These are phyloP conservation scores for Phialocephala sp. DNA, from an alignment of 2,329 filamentous ascomycete genomes.

Conservation along the genomic window DNA sequence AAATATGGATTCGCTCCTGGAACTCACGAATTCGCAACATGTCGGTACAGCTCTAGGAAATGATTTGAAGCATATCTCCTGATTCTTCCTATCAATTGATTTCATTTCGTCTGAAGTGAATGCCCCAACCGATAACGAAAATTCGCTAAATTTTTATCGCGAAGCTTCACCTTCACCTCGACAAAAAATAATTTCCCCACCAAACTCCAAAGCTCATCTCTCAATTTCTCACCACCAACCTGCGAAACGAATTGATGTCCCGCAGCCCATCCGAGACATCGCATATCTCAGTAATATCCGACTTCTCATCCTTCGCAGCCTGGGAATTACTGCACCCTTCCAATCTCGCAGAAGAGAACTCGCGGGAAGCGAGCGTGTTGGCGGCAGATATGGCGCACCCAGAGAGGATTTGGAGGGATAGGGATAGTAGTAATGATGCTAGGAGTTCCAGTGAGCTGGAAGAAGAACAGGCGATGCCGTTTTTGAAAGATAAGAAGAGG, in stretches of 20 bases:
- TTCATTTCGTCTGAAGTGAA: neutral
- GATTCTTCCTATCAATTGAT: neutral
- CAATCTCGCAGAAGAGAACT: conserved; percentile 13
- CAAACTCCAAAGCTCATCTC: neutral
- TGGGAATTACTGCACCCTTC: conserved; percentile 28
- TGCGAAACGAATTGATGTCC: conserved; percentile 13
- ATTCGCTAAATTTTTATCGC: neutral
- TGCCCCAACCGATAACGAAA: neutral
- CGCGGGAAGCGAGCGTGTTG: conserved; percentile 21
- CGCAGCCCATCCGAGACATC: neutral
- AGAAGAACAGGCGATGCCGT: neutral
- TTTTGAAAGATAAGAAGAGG: conserved; percentile 1
- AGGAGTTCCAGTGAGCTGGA: conserved; percentile 24
- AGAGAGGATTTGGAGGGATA: conserved; percentile 24
- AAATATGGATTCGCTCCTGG: neutral
- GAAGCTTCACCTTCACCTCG: conserved; percentile 11
- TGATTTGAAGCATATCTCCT: too few species aligned
- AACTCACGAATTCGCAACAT: neutral
- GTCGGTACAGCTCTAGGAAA: too few species aligned
- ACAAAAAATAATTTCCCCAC: neutral
- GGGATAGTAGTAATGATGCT: conserved; percentile 34
- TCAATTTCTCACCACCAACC: neutral
- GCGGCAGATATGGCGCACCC: conserved; percentile 19
- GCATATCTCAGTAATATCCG: conserved; percentile 16
- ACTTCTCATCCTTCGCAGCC: conserved; percentile 32